Evolutionary conservation across 2,329 filamentous ascomycete genomes (phyloP).

Genomic region (Hypoxylon sp.): DNA sequence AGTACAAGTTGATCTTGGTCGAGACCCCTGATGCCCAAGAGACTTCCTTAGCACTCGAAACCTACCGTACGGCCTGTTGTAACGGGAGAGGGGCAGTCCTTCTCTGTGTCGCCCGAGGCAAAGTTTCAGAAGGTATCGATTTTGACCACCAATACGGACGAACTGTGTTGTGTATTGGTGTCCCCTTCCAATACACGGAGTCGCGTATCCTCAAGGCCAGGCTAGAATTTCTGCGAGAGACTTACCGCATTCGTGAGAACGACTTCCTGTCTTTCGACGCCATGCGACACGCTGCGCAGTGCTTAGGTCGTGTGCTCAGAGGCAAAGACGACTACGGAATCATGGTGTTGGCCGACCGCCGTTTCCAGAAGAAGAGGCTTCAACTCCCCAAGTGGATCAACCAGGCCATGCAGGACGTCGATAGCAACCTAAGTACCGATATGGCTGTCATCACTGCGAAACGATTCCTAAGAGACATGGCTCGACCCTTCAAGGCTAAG

Average conservation of each 20-base stretch:
- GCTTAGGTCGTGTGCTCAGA: slow-evolving; percentile 90
- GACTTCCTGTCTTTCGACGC: slow-evolving; percentile 99
- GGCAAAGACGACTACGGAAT: slow-evolving; percentile 99
- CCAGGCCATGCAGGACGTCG: slow-evolving; percentile 85
- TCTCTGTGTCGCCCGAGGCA: slow-evolving; percentile 94
- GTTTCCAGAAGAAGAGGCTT: slow-evolving; percentile 90
- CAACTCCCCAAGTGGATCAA: slow-evolving; percentile 98
- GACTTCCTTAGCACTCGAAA: slow-evolving; percentile 94
- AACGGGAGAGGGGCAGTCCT: slow-evolving; percentile 95
- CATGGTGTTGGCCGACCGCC: slow-evolving; percentile 96
- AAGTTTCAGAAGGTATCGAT: slow-evolving; percentile 98
- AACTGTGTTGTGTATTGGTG: slow-evolving; percentile 94
- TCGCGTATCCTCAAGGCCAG: slow-evolving; percentile 96
- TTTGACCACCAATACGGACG: slow-evolving; percentile 99
- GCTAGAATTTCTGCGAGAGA: slow-evolving; percentile 95
- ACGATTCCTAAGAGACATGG: slow-evolving; percentile 91
- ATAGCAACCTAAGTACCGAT: slow-evolving; percentile 92
- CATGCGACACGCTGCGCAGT: slow-evolving; percentile 99
- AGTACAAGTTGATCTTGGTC: slow-evolving; percentile 97
- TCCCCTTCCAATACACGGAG: slow-evolving; percentile 99
- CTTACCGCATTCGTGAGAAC: slow-evolving; percentile 95
- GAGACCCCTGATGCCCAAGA: slow-evolving; percentile 98
- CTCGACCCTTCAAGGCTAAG: slow-evolving; percentile 84
- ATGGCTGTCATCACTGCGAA: slow-evolving; percentile 93
- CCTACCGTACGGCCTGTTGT: slow-evolving; percentile 96